Conservation (phyloP, 306 rosid species). For the Ammopiptanthus mongolicus region DNA sequence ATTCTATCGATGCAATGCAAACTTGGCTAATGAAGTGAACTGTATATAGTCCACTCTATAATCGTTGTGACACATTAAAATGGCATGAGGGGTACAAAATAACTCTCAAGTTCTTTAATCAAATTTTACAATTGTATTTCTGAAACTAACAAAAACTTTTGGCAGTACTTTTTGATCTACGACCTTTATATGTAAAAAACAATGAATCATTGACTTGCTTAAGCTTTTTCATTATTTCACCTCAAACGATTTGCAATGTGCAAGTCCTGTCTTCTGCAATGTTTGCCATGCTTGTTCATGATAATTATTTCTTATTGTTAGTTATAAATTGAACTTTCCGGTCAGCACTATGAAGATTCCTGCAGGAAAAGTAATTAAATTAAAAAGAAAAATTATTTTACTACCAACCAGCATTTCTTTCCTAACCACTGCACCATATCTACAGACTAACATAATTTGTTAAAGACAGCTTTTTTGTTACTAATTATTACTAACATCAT, state of each 20-base stretch:
- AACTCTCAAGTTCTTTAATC: background rate
- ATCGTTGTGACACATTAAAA: background rate
- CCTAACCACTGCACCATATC: background rate
- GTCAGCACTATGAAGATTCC: background rate
- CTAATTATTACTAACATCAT: background rate
- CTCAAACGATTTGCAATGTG: background rate
- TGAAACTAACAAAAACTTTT: background rate
- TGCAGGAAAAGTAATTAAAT: background rate
- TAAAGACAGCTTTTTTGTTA: background rate
- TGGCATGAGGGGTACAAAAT: background rate
- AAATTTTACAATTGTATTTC: background rate
- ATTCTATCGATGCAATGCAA: background rate
- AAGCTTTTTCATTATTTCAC: background rate
- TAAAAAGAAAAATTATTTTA: background rate
- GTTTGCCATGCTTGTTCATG: background rate
- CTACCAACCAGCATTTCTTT: background rate
- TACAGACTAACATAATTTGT: background rate
- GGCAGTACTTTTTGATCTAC: background rate
- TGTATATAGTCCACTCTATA: slow-evolving; percentile 11
- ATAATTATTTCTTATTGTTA: background rate
- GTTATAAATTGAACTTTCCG: background rate
- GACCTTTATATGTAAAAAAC: background rate
- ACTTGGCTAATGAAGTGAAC: background rate
- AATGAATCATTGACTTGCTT: background rate
- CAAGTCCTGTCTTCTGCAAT: background rate